Conservation (phyloP, 2,329 filamentous ascomycete species). For the Cryphonectria japonica region DNA sequence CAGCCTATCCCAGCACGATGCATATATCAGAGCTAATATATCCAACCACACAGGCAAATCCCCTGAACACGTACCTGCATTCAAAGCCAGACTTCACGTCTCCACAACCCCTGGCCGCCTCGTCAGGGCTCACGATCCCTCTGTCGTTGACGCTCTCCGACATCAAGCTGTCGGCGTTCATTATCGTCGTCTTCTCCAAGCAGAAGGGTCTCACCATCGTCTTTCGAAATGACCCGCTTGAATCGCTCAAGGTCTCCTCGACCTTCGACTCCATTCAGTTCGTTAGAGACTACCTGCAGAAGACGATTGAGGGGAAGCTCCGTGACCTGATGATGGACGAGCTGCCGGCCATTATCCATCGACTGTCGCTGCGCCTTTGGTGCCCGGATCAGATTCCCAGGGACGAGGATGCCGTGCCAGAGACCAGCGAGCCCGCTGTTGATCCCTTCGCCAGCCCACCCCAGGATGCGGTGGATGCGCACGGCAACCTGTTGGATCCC, state of each 20-base stretch:
- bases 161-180: slow-evolving; percentile 93
- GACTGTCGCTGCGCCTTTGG: slow-evolving; percentile 85
- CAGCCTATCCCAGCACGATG: slow-evolving; percentile 36
- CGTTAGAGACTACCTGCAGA: slow-evolving; percentile 93
- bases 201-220: slow-evolving; percentile 96
- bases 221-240: slow-evolving; percentile 96
- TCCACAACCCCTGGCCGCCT: slow-evolving; percentile 86
- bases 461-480: slow-evolving; percentile 78
- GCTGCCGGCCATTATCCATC: slow-evolving; percentile 92
- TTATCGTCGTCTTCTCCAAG: slow-evolving; percentile 96
- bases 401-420: slow-evolving; percentile 62
- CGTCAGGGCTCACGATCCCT: slow-evolving; percentile 93
- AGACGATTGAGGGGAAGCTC: slow-evolving; percentile 92
- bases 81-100: slow-evolving; percentile 93
- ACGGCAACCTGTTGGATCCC: slow-evolving; percentile 76
- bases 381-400: slow-evolving; percentile 81
- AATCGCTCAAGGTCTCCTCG: slow-evolving; percentile 96
- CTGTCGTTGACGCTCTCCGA: slow-evolving; percentile 95
- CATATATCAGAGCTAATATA: slow-evolving; percentile 52
- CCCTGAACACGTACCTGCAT: slow-evolving; percentile 91
- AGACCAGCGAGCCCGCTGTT: slow-evolving; percentile 62
- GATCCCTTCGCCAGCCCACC: slow-evolving; percentile 84
- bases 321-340: slow-evolving; percentile 98
- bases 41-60: slow-evolving; percentile 72
- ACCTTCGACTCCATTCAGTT: slow-evolving; percentile 99